Evolutionary conservation across 805 yeast genomes (phyloP).

Genomic region (Spathaspora passalidarum): DNA sequence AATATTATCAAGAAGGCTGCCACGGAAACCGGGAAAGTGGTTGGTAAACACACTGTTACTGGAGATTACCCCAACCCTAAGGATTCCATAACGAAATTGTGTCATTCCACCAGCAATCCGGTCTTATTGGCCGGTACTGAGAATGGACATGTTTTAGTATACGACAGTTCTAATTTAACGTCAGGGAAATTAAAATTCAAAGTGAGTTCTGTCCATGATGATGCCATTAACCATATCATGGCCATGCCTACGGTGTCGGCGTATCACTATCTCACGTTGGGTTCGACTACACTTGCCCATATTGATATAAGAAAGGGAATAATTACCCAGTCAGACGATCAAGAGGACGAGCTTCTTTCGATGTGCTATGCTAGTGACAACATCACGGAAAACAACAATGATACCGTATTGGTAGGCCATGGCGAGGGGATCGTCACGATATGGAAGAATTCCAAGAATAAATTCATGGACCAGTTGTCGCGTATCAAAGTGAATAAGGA

Average conservation of each 20-base stretch:
- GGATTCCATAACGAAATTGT: slow-evolving; percentile 41
- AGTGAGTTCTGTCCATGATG: slow-evolving; percentile 63
- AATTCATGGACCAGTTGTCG: slow-evolving; percentile 72
- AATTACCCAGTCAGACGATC: slow-evolving; percentile 73
- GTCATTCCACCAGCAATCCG: slow-evolving; percentile 45
- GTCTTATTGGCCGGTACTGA: slow-evolving; percentile 65
- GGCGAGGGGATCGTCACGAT: slow-evolving; percentile 85
- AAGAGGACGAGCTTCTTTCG: slow-evolving; percentile 86
- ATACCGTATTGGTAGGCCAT: slow-evolving; percentile 76
- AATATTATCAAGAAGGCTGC: slow-evolving; percentile 72
- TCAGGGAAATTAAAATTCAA: slow-evolving; percentile 39
- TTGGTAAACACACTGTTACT: slow-evolving; percentile 43
- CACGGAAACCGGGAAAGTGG: slow-evolving; percentile 72
- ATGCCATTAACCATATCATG: slow-evolving; percentile 71
- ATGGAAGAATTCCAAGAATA: slow-evolving; percentile 76
- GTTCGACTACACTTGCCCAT: slow-evolving; percentile 76
- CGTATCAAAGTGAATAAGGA: slow-evolving; percentile 67
- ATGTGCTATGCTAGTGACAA: slow-evolving; percentile 59
- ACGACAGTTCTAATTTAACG: slow-evolving; percentile 56
- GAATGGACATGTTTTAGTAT: slow-evolving; percentile 60
- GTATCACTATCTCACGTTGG: slow-evolving; percentile 76
- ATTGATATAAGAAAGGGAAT: slow-evolving; percentile 77
- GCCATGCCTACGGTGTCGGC: slow-evolving; percentile 69
- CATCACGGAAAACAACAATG: slow-evolving; percentile 46
- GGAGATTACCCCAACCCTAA: slow-evolving; percentile 16